Evolutionary conservation across 805 yeast species (phyloP).

Genomic region (Myxozyma monticola): DNA sequence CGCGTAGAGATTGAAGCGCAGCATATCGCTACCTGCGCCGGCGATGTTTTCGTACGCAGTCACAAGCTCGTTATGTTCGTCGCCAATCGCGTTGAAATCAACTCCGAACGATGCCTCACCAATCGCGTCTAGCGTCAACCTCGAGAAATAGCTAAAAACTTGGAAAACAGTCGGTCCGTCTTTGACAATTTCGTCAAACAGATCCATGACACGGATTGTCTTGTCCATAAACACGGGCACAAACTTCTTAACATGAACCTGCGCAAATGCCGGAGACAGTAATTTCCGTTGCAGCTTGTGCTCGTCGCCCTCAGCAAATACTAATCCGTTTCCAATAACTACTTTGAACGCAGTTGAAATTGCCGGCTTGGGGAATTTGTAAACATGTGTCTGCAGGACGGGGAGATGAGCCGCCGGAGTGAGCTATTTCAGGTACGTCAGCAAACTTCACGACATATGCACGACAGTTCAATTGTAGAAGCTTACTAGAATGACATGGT

Average conservation of each 20-base stretch:
- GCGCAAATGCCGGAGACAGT: constrained; percentile 19
- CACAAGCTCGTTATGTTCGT: constrained; percentile 8
- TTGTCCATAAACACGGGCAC: constrained; percentile 17
- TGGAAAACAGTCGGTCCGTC: constrained; percentile 4
- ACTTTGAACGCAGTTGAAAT: constrained; percentile 6
- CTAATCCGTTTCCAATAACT: constrained; percentile 20
- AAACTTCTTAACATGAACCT: constrained; percentile 12
- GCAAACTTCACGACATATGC: not conserved
- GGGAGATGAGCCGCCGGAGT: constrained; percentile 12
- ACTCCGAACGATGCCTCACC: constrained; percentile 18
- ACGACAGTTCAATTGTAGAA: no score
- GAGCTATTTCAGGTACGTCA: not conserved
- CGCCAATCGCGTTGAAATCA: constrained; percentile 15
- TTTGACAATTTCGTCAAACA: constrained; percentile 4
- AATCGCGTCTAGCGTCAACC: constrained; percentile 22
- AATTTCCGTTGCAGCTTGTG: constrained; percentile 18
- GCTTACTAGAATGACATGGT: constrained; percentile 9
- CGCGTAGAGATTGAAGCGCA: constrained; percentile 1
- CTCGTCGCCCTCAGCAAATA: constrained; percentile 21
- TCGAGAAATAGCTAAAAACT: constrained; percentile 6
- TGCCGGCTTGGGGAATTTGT: constrained; percentile 16
- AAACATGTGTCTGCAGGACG: constrained; percentile 8
- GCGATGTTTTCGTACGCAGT: constrained; percentile 9
- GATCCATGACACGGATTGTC: not conserved
- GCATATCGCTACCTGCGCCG: not conserved